Conservation (phyloP, 495 filamentous ascomycete species). For the Penicillium flavigenum region DNA sequence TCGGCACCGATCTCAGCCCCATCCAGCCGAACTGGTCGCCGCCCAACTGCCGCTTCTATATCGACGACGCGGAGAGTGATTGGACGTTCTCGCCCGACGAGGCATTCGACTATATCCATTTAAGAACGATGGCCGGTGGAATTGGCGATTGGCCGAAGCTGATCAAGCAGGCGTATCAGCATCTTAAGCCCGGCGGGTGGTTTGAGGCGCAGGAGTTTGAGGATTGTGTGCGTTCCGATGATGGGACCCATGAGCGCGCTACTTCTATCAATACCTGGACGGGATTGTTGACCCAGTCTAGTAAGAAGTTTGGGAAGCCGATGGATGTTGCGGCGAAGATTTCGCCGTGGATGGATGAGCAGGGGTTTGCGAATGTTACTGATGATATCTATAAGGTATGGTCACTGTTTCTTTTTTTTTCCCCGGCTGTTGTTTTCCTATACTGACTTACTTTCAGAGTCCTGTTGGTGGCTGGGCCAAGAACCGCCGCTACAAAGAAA, state of each 20-base stretch:
- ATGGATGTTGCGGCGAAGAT: conserved; percentile 36
- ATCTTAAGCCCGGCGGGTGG: conserved; percentile 55
- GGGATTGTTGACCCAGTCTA: conserved; percentile 31
- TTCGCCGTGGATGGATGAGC: conserved; percentile 27
- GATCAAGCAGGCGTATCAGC: conserved; percentile 34
- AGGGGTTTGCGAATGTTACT: conserved; percentile 37
- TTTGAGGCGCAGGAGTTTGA: conserved; percentile 57
- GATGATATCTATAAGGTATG: conserved; percentile 45
- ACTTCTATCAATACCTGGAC: conserved; percentile 28
- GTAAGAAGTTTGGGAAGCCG: conserved; percentile 39
- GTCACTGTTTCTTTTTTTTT: neutral
- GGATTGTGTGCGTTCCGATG: conserved; percentile 34
- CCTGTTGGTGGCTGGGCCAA: conserved; percentile 53
- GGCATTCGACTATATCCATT: conserved; percentile 49
- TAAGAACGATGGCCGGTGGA: conserved; percentile 45
- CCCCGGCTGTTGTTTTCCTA: no score
- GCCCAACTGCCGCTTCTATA: conserved; percentile 48
- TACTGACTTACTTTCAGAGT: conserved; percentile 26
- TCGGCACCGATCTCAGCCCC: conserved; percentile 64
- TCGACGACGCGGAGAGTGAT: conserved; percentile 52
- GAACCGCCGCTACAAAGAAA: conserved; percentile 48
- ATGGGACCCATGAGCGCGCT: conserved; percentile 35
- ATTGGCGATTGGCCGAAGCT: conserved; percentile 48
- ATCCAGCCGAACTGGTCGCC: conserved; percentile 53
- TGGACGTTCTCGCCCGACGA: conserved; percentile 47